Conservation (phyloP, 2,329 filamentous ascomycete species). For the Ascochyta koolunga region DNA sequence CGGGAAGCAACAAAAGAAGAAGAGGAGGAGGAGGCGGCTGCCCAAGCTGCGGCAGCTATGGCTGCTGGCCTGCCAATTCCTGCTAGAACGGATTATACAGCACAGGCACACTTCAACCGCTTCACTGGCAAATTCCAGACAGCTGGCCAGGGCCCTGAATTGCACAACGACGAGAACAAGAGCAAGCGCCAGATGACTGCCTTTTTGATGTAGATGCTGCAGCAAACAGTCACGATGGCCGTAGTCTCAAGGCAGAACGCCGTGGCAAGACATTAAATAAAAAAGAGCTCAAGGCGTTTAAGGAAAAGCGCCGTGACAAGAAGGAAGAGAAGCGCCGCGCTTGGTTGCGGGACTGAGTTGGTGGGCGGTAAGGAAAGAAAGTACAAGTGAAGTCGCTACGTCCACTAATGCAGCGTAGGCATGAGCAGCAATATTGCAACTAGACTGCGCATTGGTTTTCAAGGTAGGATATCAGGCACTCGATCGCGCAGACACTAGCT, state of each 20-base stretch:
- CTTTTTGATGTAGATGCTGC: conserved; percentile 96
- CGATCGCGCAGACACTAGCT: background rate
- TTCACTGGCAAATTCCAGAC: conserved; percentile 86
- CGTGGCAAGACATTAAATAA: conserved; percentile 83
- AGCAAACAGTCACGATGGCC: conserved; percentile 87
- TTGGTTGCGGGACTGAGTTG: conserved; percentile 79
- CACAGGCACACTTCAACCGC: conserved; percentile 83
- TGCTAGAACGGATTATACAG: conserved; percentile 60
- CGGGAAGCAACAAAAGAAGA: conserved; percentile 50
- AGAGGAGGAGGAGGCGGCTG: conserved; percentile 40
- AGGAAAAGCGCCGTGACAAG: conserved; percentile 83
- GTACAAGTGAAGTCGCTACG: conserved; percentile 23
- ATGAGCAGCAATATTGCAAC: conserved; percentile 7
- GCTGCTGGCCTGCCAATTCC: conserved; percentile 33
- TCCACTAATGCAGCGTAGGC: conserved; percentile 39
- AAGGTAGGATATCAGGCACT: conserved; percentile 23
- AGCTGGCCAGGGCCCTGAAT: conserved; percentile 70
- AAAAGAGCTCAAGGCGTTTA: conserved; percentile 87
- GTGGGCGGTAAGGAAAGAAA: conserved; percentile 39
- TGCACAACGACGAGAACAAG: conserved; percentile 87
- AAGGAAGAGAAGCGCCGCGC: conserved; percentile 95
- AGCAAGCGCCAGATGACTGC: conserved; percentile 86
- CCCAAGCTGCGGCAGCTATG: conserved; percentile 32
- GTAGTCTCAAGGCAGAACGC: conserved; percentile 89
- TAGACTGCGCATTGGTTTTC: conserved; percentile 5